Evolutionary conservation across 805 yeast species (phyloP), one percentile per base, ranked within the genome.

Genomic region (Metschnikowia sp.): DNA sequence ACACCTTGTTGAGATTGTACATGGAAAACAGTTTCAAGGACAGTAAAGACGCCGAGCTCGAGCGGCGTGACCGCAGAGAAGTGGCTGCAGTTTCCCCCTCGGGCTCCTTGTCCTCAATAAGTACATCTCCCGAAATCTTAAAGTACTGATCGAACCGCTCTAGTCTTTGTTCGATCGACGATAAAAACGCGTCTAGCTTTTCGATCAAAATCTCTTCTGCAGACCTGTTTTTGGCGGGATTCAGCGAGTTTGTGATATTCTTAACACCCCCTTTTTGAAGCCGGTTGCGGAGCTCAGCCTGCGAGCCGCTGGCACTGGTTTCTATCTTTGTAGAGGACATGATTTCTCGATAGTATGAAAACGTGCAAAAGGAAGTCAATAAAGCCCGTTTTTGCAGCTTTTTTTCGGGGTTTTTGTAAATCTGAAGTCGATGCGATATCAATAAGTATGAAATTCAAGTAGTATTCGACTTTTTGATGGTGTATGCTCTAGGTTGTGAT

Each of bases 191-290:
- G 45, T 72, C 77, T 32, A 72, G 53, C 42, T 66, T 68, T 46
- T 72, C 76, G 8, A 72, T 68, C 48, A 72, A 59, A 3, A 68
- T 45, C 52, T 72, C 77, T 40, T 72, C 77, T 0, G 75, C 65
- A 2, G 68, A 36, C 22, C 43, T 38, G 22, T 37, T 38, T 12
- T 15, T 29, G 22, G 30, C 2, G 1, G 30, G 2, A 4, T 7
- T 22, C 26, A 4, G 26, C 7, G 26, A 22, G 26, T 22, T 7
- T 5, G 26, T 22, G 26, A 22, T 4, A 22, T 8, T 19, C 2
- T 28, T 32, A 1, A 8, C 32, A 10, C 40, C 31, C 13, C 8
- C 31, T n/a, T 39, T 36, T 8, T 37, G 33, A 46, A 37, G 22
- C 34, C 57, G 42, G 42, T 55, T 51, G 15, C 57, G 40, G 35